Base-by-base conservation (phyloP, 768 basidiomycete species). In the Termitomyces eurrhizus region DNA sequence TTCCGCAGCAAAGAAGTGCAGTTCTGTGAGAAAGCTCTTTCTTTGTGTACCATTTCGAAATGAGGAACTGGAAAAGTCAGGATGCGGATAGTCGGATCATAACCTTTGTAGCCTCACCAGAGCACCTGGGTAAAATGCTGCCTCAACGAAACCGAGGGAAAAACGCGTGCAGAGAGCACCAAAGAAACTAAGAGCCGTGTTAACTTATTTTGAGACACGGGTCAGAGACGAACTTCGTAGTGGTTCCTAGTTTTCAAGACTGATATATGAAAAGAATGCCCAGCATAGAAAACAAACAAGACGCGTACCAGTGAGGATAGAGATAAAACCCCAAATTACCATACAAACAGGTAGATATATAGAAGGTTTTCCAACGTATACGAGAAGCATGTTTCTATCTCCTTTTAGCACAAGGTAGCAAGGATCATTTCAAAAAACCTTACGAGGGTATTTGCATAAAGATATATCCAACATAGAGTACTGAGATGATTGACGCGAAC, bases 361-460 rank as follows among this genome's bases (percentile, higher is more conserved):
- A 3, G 88, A 90, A 1, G 89, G 90, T 67, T 79, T 75, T 46
- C 86, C 89, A 18, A 88, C 81, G 65, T 81, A 76, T 67, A 89
- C 85, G 46, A 92, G 70, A 63, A 90, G 83, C 83, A 92, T 89
- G 64, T 92, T 92, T 18, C 89, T 92, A 56, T 48, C 13, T 52
- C 21, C 21, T 4, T 53, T 36, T 53, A 61, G 26, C 18, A 21
- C 8, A 8, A 29, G 41, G 18, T 35, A 52, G n/a, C 12, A 12
- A 49, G 49, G 13, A n/a, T 52, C 12, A 13, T 36, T 33, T 13
- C 16, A 35, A 58, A 36, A 33, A 36, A 4, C 73, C 86, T 73
- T 66, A 88, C 86, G 86, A 89, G 45, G 89, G 89, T 57, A 92
- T 80, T 69, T 92, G 90, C 89, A 90, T 90, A 42, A 89, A 71